Evolutionary conservation across 805 yeast genomes (phyloP).

Genomic region (Priceomyces carsonii): DNA sequence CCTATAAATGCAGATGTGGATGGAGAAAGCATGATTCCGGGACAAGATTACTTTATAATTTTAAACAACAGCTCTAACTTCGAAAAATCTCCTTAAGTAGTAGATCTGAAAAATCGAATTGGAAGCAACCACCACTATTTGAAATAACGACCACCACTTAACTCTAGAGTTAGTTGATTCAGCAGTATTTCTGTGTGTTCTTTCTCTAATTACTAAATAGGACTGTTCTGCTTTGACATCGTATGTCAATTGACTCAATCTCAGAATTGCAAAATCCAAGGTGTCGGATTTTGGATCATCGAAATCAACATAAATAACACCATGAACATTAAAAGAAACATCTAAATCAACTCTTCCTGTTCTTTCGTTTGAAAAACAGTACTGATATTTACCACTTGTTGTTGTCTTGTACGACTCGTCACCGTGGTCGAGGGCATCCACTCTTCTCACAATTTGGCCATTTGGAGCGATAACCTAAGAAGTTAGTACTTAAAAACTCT

Average conservation of each 20-base stretch:
- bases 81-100: slow-evolving; percentile 92
- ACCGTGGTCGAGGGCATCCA: slow-evolving; percentile 72
- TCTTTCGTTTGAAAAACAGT: slow-evolving; percentile 90
- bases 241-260: slow-evolving; percentile 70
- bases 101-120: slow-evolving; percentile 93
- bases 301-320: slow-evolving; percentile 81
- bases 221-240: slow-evolving; percentile 92
- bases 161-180: slow-evolving; percentile 96
- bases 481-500: slow-evolving; percentile 8
- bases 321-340: slow-evolving; percentile 93
- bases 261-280: slow-evolving; percentile 80
- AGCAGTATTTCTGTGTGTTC: slow-evolving; percentile 97
- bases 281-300: slow-evolving; percentile 75
- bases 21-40: too few species aligned
- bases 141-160: slow-evolving; percentile 97
- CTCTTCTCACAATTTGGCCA: slow-evolving; percentile 50
- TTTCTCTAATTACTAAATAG: slow-evolving; percentile 92
- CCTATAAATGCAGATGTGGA: slow-evolving; percentile 5
- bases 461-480: slow-evolving; percentile 32
- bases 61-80: slow-evolving; percentile 84
- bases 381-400: slow-evolving; percentile 71
- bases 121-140: slow-evolving; percentile 77
- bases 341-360: slow-evolving; percentile 75
- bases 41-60: too few species aligned
- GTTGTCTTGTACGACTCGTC: slow-evolving; percentile 69